Percentiles rank a stretch among this genome's conserved stretches.
Evolutionary conservation across 805 yeast species (phyloP).

Genomic region (Candida taoyuanica): DNA sequence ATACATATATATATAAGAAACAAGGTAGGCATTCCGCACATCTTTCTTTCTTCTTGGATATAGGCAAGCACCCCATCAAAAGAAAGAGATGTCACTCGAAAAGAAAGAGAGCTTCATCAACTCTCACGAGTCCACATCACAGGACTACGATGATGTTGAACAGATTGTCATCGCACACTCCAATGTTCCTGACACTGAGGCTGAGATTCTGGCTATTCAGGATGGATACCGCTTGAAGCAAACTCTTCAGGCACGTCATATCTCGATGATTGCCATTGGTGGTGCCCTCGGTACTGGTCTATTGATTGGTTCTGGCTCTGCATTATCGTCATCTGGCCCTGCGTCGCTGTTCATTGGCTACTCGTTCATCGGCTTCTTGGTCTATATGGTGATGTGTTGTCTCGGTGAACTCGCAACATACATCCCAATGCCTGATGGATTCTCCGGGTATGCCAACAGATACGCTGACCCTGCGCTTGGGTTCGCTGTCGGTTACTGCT

Average conservation of each 20-base stretch:
- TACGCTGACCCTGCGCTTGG: conserved; percentile 31
- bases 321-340: conserved; percentile 57
- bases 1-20: no score
- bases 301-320: conserved; percentile 60
- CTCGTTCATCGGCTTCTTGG: conserved; percentile 63
- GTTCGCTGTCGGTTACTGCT: conserved; percentile 28
- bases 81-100: conserved; percentile 2
- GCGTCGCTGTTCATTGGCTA: conserved; percentile 55
- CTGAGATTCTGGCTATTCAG: conserved; percentile 18
- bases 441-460: conserved; percentile 54
- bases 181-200: conserved; percentile 16
- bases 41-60: neutral
- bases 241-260: conserved; percentile 49
- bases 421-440: conserved; percentile 62
- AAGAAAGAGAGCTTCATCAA: conserved; percentile 3
- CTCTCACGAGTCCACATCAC: conserved; percentile 2
- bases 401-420: conserved; percentile 68
- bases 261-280: conserved; percentile 61
- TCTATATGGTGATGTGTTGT: conserved; percentile 63
- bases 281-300: conserved; percentile 72
- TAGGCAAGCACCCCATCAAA: no score
- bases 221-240: conserved; percentile 24
- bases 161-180: conserved; percentile 6
- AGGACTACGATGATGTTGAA: conserved; percentile 13
- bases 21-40: conserved; percentile 1